Base-by-base conservation (phyloP, 345 rosid species). In the Passiflora organensis region DNA sequence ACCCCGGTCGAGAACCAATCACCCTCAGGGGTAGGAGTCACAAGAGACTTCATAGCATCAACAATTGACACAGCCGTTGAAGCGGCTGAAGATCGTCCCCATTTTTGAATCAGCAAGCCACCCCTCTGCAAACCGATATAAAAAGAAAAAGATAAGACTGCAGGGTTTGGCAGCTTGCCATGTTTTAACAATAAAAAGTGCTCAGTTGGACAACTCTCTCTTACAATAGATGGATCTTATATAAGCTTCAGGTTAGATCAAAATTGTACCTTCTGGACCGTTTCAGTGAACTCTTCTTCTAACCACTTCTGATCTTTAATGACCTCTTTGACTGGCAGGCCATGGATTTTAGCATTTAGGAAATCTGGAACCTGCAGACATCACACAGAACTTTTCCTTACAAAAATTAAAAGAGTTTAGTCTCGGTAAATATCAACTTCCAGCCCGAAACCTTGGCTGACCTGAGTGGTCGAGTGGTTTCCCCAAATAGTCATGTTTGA, bases 41-140 rank as follows among this genome's bases (percentile, higher is more conserved):
- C 66, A 16, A 93, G 84, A 46, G 99, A 86, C 76, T 80, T 93
- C 6, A 93, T 86, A 60, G 95, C 95, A 61, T 93, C 99, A 61
- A 53, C 95, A 48, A 89, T 83, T 48, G 99, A 93, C 39, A 93
- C 83, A 39, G 96, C 82, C 12, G 99, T 93, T 55, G 99, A 93
- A 58, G 99, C 96, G 60, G 99, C 99, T 15, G 99, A 93, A 39
- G 99, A 93, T 75, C 99, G 78, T 68, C 99, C 99, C 99, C 99
- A 93, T 74, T 93, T 93, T 81, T 93, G 51, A 72, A 93, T 93
- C 59, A 93, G 69, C 24, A 64, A 76, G 41, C 99, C 99, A 64
- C 99, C 99, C 81, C 99, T 78, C 99, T 89, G 82, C 59, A 71
- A 58, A 68, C 49, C 51, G 66, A 28, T 28, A 28, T 4, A 41